These are phyloP conservation scores for Apophysomyces elegans DNA, from an alignment of 371 early-diverging fungal species.

Conservation along the genomic window DNA sequence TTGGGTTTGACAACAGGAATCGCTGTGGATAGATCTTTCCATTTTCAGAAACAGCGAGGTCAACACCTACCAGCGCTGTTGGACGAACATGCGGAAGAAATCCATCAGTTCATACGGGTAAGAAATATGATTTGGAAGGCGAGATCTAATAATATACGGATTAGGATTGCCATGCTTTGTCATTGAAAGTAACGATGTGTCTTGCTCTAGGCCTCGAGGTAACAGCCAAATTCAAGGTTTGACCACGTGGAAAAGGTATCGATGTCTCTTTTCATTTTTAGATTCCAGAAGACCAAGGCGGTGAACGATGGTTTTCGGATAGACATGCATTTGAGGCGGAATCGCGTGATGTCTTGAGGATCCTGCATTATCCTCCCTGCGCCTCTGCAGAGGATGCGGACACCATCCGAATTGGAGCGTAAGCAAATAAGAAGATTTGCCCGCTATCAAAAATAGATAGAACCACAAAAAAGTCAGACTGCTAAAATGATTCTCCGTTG, in stretches of 20 bases:
- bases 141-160: neutral
- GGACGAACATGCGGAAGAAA: slow-evolving; percentile 8
- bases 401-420: slow-evolving; percentile 57
- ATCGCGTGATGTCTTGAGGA: slow-evolving; percentile 51
- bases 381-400: slow-evolving; percentile 19
- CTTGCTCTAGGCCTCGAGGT: slow-evolving; percentile 28
- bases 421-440: neutral
- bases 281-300: slow-evolving; percentile 52
- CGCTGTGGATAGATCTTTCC: slow-evolving; percentile 37
- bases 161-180: slow-evolving; percentile 27
- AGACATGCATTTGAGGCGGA: slow-evolving; percentile 47
- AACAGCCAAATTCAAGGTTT: neutral
- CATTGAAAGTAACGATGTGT: slow-evolving; percentile 21
- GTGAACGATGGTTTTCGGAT: slow-evolving; percentile 45
- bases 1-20: neutral
- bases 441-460: neutral
- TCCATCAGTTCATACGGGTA: slow-evolving; percentile 25
- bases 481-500: neutral
- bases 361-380: slow-evolving; percentile 55
- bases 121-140: neutral
- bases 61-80: slow-evolving; percentile 23
- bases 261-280: slow-evolving; percentile 12
- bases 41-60: slow-evolving; percentile 44
- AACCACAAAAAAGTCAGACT: too few relatives aligned
- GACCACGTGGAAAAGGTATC: neutral